Evolutionary conservation across 2,329 filamentous ascomycete genomes (phyloP).

Genomic region (Podosphaera fusca): DNA sequence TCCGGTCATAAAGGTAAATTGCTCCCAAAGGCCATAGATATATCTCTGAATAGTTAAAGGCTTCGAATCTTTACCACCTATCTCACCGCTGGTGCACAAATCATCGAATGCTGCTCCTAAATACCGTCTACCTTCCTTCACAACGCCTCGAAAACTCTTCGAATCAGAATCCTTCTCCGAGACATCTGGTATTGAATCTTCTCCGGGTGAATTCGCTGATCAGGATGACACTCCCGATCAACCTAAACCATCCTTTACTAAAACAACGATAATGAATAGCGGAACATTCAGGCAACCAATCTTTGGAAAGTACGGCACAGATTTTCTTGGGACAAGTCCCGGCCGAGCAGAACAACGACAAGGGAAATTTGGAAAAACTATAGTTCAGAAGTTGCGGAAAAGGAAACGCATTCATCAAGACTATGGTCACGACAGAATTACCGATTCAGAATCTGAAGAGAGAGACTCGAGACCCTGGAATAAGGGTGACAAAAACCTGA

Average conservation of each 20-base stretch:
- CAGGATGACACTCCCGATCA: constrained; percentile 24
- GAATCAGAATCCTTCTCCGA: constrained; percentile 31
- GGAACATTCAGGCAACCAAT: constrained; percentile 22
- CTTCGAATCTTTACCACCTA: constrained; percentile 20
- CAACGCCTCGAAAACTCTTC: constrained; percentile 34
- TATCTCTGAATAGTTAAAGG: constrained; percentile 3
- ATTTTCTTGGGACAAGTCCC: constrained; percentile 20
- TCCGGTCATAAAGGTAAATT: constrained; percentile 10
- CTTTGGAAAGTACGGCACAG: constrained; percentile 21
- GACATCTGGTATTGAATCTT: constrained; percentile 33
- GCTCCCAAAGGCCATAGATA: neutral
- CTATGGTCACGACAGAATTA: constrained; percentile 16
- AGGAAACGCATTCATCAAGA: constrained; percentile 23
- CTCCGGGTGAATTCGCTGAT: constrained; percentile 32
- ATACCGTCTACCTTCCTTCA: constrained; percentile 41
- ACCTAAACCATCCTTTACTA: constrained; percentile 27
- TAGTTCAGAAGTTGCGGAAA: constrained; percentile 26
- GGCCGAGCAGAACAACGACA: constrained; percentile 43
- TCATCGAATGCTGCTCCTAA: constrained; percentile 21
- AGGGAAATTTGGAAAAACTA: constrained; percentile 23
- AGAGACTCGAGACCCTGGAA: constrained; percentile 18
- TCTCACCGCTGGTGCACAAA: constrained; percentile 21
- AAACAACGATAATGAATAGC: constrained; percentile 26
- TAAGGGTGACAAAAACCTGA: constrained; percentile 17
- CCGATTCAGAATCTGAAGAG: constrained; percentile 15